Evolutionary conservation across 2,329 filamentous ascomycete genomes (phyloP).

Genomic region (Verruconis gallopava): DNA sequence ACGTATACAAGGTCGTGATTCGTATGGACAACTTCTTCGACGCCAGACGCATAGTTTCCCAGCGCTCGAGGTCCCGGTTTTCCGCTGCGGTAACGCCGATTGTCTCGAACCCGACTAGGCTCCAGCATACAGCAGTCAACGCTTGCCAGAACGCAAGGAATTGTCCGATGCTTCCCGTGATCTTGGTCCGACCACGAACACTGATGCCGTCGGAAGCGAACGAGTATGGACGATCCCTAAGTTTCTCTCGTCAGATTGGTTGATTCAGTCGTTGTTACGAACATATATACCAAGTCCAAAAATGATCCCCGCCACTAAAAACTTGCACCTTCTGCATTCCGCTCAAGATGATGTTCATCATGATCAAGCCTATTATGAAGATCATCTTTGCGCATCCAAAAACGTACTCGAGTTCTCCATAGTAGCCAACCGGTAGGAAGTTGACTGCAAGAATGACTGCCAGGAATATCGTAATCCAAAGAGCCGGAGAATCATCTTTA

Average conservation of each 20-base stretch:
- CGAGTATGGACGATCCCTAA: slow-evolving; percentile 10
- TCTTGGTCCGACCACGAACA: slow-evolving; percentile 3
- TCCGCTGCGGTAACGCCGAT: slow-evolving; percentile 13
- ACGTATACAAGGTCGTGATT: slow-evolving; percentile 11
- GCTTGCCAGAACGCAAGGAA: slow-evolving; percentile 12
- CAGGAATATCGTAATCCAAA: slow-evolving; percentile 25
- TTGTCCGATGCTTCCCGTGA: slow-evolving; percentile 7
- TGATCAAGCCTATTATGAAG: slow-evolving; percentile 29
- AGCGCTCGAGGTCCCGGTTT: slow-evolving; percentile 12
- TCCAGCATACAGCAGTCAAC: slow-evolving; percentile 12
- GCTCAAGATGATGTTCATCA: slow-evolving; percentile 30
- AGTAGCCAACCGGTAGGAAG: slow-evolving; percentile 22
- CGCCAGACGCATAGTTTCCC: slow-evolving; percentile 13
- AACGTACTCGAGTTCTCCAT: slow-evolving; percentile 24
- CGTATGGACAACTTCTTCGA: slow-evolving; percentile 12
- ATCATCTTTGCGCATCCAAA: slow-evolving; percentile 24
- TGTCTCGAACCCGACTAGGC: slow-evolving; percentile 13
- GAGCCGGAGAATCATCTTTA: slow-evolving; percentile 20
- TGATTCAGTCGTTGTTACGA: too few relatives aligned
- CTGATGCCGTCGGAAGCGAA: slow-evolving; percentile 11
- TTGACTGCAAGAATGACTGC: slow-evolving; percentile 23
- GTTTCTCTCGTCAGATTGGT: too few relatives aligned
- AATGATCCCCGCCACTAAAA: slow-evolving; percentile 10
- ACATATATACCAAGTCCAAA: too few relatives aligned
- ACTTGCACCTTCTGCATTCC: slow-evolving; percentile 18